Base-by-base conservation (phyloP, 768 basidiomycete species). In the Lactarius trivialis region DNA sequence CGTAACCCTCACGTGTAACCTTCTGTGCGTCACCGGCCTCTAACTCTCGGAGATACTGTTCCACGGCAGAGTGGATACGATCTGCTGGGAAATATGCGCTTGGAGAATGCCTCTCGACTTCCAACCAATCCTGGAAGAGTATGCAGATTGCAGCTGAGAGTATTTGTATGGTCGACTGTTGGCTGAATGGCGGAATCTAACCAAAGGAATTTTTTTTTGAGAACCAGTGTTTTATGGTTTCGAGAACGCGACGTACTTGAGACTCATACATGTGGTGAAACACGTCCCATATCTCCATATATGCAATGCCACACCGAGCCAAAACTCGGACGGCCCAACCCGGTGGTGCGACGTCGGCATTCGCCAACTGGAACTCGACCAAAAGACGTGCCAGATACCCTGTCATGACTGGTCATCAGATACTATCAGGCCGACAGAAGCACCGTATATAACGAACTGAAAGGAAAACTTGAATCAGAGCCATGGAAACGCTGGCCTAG, bases 401-500 rank as follows among this genome's bases (percentile, higher is more conserved):
- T 97, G 68, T 6, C 63, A 45, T 61, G 45, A 51, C 48, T 26
- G 32, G 45, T 26, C 5, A 52, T 65, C 24, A 54, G 55, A 34
- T 19, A 21, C 3, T 52, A 36, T 32, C 30, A 49, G 51, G 5
- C 21, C n/a, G 55, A 56, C 56, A 53, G 24, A 21, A 21, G n/a
- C 41, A 51, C n/a, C 34, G n/a, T 14, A 32, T 48, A 74, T n/a
- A n/a, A n/a, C 91, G 71, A 69, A 94, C 93, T 83, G 32, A 94
- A 76, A 19, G 93, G 93, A 74, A 96, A 94, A 11, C 93, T 89
- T 61, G 85, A 85, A 64, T 93, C 91, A 2, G 93, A 96, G 0
- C 94, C 92, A 71, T 90, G 93, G 72, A 95, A 96, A 24, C 91
- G 80, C 67, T 90, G 85, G 21, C 89, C 92, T 5, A 97, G 78